A percentile compares a stretch with the other conserved stretches of the same genome.
Conservation (phyloP, 768 basidiomycete genomes). For the Pleurotus citrinopileatus region DNA sequence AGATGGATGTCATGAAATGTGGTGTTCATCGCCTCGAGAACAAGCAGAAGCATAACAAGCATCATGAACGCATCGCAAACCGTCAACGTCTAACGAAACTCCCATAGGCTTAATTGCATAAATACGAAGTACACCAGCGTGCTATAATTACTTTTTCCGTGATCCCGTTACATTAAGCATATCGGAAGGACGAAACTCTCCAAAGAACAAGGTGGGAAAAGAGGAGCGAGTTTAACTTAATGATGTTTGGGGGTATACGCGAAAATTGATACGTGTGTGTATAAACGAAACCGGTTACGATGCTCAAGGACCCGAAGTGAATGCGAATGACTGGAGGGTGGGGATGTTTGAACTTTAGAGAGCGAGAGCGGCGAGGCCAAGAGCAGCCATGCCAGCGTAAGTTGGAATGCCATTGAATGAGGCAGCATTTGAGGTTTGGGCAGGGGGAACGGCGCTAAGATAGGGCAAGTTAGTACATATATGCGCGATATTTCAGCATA, state of each 20-base stretch:
- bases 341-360: slow-evolving; percentile 29
- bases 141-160: slow-evolving; percentile 6
- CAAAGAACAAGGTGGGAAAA: too few relatives aligned
- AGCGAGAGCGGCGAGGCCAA: slow-evolving; percentile 40
- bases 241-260: not conserved
- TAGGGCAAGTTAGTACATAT: not conserved
- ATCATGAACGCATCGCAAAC: too few relatives aligned
- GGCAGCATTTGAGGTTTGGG: slow-evolving; percentile 11
- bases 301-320: not conserved
- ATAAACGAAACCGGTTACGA: too few relatives aligned
- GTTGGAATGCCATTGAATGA: slow-evolving; percentile 17
- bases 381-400: slow-evolving; percentile 38
- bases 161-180: slow-evolving; percentile 4
- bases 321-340: not conserved
- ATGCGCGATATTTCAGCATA: not conserved
- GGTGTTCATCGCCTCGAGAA: too few relatives aligned
- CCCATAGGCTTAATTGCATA: not conserved
- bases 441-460: not conserved
- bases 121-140: not conserved
- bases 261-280: too few relatives aligned
- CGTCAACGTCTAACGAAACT: too few relatives aligned
- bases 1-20: not conserved
- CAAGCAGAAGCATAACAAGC: too few relatives aligned
- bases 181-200: not conserved
- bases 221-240: not conserved